These are phyloP conservation scores for Euphorbia pulcherrima DNA, from an alignment of 345 rosid species.

Conservation along the genomic window DNA sequence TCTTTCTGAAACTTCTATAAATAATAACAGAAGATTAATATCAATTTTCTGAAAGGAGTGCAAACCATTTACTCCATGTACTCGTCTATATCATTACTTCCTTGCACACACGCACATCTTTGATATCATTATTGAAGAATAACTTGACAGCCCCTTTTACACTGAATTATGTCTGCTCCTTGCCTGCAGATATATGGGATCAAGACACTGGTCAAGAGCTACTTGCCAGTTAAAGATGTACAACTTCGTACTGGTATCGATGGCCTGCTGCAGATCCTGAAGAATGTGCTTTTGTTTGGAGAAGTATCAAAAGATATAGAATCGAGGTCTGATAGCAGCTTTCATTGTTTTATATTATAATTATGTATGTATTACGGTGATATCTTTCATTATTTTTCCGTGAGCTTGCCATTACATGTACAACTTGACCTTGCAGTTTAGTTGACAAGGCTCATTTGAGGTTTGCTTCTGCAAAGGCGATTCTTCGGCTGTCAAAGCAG, in stretches of 20 bases:
- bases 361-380: background rate
- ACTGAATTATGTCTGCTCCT: slow-evolving; percentile 15
- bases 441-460: slow-evolving; percentile 85
- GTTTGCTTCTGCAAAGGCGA: slow-evolving; percentile 93
- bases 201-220: slow-evolving; percentile 88
- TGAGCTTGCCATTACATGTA: slow-evolving; percentile 16
- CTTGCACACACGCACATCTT: background rate
- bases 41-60: background rate
- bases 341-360: background rate
- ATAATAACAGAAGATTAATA: background rate
- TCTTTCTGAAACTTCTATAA: background rate
- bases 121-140: slow-evolving; percentile 12
- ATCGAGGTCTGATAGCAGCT: slow-evolving; percentile 53
- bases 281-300: slow-evolving; percentile 63
- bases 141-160: slow-evolving; percentile 11
- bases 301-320: slow-evolving; percentile 67
- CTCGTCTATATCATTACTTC: background rate
- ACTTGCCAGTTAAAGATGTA: slow-evolving; percentile 87
- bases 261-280: slow-evolving; percentile 57
- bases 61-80: background rate
- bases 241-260: slow-evolving; percentile 85
- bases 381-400: slow-evolving; percentile 6
- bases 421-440: slow-evolving; percentile 46
- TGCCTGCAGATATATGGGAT: slow-evolving; percentile 73
- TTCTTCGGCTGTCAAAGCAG: slow-evolving; percentile 76